Conservation (phyloP, 1,139 yeast species). For the Debaryomycetaceae sp. region DNA sequence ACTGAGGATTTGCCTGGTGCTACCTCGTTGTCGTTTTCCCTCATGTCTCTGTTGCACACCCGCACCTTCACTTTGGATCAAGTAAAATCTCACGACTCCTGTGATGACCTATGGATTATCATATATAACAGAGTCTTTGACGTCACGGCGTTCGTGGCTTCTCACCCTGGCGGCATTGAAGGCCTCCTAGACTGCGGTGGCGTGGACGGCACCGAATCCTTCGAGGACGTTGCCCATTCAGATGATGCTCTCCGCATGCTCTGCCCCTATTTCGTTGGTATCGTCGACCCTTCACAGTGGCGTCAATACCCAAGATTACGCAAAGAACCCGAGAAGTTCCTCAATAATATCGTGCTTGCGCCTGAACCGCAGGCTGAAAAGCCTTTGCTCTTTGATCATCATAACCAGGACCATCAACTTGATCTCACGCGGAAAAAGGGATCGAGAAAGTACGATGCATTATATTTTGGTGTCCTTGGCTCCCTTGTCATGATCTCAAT, state of each 20-base stretch:
- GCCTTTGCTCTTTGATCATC: constrained; percentile 3
- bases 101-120: constrained; percentile 56
- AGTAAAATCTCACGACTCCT: constrained; percentile 33
- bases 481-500: not conserved
- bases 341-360: not conserved
- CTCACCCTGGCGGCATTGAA: constrained; percentile 66
- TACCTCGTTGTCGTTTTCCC: too few relatives aligned
- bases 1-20: too few relatives aligned
- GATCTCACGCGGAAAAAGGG: too few relatives aligned
- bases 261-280: constrained; percentile 27
- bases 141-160: constrained; percentile 34
- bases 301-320: constrained; percentile 4
- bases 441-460: too few relatives aligned
- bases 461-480: not conserved
- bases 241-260: constrained; percentile 32
- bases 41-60: not conserved
- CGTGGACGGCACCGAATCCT: constrained; percentile 57
- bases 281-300: constrained; percentile 13
- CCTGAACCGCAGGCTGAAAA: constrained; percentile 3
- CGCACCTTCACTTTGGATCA: constrained; percentile 17
- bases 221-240: constrained; percentile 42
- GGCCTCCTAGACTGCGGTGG: constrained; percentile 63
- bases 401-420: too few relatives aligned
- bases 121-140: constrained; percentile 54
- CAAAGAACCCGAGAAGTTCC: constrained; percentile 1